Base-by-base conservation (phyloP, 1,284 basidiomycete genomes). In the Cutaneotrichosporon sp. region DNA sequence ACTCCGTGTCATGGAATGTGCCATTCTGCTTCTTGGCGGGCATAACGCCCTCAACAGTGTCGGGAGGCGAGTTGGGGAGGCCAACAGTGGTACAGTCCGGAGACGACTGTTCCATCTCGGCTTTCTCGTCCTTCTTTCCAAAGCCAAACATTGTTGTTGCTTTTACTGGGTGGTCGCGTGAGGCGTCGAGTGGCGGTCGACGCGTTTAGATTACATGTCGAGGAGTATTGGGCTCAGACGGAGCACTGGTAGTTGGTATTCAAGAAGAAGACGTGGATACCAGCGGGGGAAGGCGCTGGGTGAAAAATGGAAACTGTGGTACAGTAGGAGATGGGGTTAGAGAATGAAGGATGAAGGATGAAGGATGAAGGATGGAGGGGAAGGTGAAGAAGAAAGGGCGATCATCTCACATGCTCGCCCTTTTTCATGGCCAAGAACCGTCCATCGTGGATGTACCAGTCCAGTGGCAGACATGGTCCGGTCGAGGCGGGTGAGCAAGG, bases 1-100 rank as follows among this genome's bases (percentile, higher is more conserved):
- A 66, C 59, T 69, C 68, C 56, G 55, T 63, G 65, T 69, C 68
- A 58, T 36, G 22, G 10, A 52, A 51, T 14, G 50, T 42, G 21
- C 34, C 34, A 14, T 8, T 16, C 34, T 38, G 22, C 47, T 60
- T 50, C 58, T 60, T 60, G 58, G 21, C 13, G 16, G 36, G 36
- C 13, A 36, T n/a, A 22, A 26, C 36, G 53, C 31, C 53, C 8
- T 55, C 51, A n/a, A 53, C n/a, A 53, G 9, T 21, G 32, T 22
- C 53, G 14, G n/a, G n/a, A 34, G 51, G 51, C 42, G 42, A 46
- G 2, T 3, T 1, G 22, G 55, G 55, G 14, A 22, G 36, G 55
- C 55, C 38, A 22, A 56, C 55, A 13, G 38, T 30, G 21, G 55
- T 56, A 21, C 22, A 38, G 22, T 34, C 51, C 13, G 51, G 51